Base-by-base conservation (phyloP, 192 early-diverging fungal species). In the Coemansia sp. region DNA sequence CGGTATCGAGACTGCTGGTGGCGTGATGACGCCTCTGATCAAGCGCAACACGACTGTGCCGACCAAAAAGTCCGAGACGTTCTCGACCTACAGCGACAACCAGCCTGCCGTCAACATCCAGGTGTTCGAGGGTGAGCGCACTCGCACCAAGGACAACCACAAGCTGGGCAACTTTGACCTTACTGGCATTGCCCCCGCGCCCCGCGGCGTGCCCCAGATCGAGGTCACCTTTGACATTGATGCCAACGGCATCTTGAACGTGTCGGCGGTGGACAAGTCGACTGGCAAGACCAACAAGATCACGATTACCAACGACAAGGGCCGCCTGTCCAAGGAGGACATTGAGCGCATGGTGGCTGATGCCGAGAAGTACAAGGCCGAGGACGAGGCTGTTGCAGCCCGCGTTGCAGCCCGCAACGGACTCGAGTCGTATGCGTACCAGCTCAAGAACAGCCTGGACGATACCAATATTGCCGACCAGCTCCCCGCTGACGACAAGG, bases 221-320 rank as follows among this genome's bases (percentile, higher is more conserved):
- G 92, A 96, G 84, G 96, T 98, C 66, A 88, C 92, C 68, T 96
- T 98, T 67, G 96, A 98, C 85, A 86, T 97, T 61, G 95, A 98
- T 69, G 92, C 93, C 82, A 97, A 97, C 89, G 93, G 93, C 86
- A 96, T 97, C 85, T 85, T 97, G 74, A 95, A 97, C 86, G 94
- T 98, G 76, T 85, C 86, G 63, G 95, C 94, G 59, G 80, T 90
- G 63, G 95, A 95, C 86, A 96, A 97, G 91, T 91, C 92, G 70
- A 96, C 93, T 63, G 93, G 94, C 62, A 86, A 88, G 71, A 89
- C 91, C 72, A 94, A 95, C 88, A 97, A 94, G 88, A 96, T 97
- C 83, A 96, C 94, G 83, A 95, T 99, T 88, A 95, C 94, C 86
- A 95, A 96, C 88, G 94, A 96, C 88, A 95, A 96, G 89, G 95